phyloP scores from a whole-genome alignment of 345 rosid genomes.

The Barbarea vulgaris region DNA sequence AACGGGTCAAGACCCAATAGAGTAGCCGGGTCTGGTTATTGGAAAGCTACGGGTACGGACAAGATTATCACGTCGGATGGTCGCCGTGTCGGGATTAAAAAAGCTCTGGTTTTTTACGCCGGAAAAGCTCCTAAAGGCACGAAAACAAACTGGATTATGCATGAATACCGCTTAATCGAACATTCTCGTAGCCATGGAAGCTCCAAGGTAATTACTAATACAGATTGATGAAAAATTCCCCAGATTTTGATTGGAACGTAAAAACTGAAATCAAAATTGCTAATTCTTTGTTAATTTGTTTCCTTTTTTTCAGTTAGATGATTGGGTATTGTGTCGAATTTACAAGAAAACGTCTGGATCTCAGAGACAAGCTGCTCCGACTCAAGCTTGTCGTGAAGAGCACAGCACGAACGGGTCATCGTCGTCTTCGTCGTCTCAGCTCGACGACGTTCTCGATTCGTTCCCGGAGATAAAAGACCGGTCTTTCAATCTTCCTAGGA shows the following conservation, averaged over 20 bases:
- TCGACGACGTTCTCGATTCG: slow-evolving; percentile 77
- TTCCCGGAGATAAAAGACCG: slow-evolving; percentile 65
- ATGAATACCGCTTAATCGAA: slow-evolving; percentile 82
- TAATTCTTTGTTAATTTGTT: not conserved
- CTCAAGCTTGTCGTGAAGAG: slow-evolving; percentile 54
- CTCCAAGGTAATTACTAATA: slow-evolving; percentile 60
- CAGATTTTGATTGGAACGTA: not conserved
- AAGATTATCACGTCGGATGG: slow-evolving; percentile 70
- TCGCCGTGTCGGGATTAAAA: slow-evolving; percentile 84
- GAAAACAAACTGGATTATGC: slow-evolving; percentile 99
- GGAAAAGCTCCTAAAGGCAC: slow-evolving; percentile 94
- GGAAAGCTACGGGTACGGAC: slow-evolving; percentile 99
- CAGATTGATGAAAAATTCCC: not conserved
- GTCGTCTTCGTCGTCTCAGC: slow-evolving; percentile 73
- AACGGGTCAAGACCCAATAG: slow-evolving; percentile 96
- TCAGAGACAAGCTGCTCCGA: slow-evolving; percentile 45
- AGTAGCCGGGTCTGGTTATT: slow-evolving; percentile 92
- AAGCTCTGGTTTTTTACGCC: slow-evolving; percentile 87
- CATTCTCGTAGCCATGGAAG: slow-evolving; percentile 59
- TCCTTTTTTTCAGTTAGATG: slow-evolving; percentile 62
- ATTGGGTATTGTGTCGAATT: slow-evolving; percentile 94
- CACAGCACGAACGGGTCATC: slow-evolving; percentile 57
- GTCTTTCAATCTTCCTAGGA: slow-evolving; percentile 49
- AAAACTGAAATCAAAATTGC: not conserved
- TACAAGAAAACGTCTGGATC: slow-evolving; percentile 75